Percentiles rank a stretch among this genome's conserved stretches.
Evolutionary conservation across 345 rosid genomes (phyloP).

Genomic region (Eucalyptus curtisii): DNA sequence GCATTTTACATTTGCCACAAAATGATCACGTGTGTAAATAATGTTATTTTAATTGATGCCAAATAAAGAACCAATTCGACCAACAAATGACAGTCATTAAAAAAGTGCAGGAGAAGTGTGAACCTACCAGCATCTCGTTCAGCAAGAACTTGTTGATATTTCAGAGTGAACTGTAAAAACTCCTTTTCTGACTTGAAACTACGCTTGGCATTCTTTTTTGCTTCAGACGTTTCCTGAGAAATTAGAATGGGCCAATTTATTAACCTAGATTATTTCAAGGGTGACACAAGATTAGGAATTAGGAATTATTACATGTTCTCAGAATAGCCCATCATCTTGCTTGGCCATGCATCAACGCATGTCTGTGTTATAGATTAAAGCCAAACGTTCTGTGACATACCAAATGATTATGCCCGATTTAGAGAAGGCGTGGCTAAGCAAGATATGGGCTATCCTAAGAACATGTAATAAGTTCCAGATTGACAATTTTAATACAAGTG

Average conservation of each 20-base stretch:
- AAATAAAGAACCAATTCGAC: background rate
- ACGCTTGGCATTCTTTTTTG: slow-evolving; percentile 59
- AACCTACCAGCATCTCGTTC: slow-evolving; percentile 78
- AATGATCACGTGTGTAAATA: background rate
- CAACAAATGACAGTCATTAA: background rate
- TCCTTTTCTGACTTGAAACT: slow-evolving; percentile 68
- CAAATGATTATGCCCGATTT: background rate
- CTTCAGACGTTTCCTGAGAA: slow-evolving; percentile 54
- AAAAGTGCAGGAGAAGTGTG: background rate
- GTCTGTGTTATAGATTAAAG: background rate
- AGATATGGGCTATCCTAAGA: background rate
- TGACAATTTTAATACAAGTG: background rate
- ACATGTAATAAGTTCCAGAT: background rate
- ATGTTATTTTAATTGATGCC: background rate
- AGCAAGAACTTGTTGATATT: slow-evolving; percentile 82
- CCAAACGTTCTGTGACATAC: background rate
- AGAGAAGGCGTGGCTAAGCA: background rate
- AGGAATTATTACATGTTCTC: background rate
- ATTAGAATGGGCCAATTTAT: background rate
- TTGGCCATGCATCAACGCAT: background rate
- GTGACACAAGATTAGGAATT: background rate
- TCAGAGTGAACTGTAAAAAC: slow-evolving; percentile 69
- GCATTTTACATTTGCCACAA: background rate
- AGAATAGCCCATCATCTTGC: background rate
- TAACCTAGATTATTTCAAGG: background rate